These are phyloP conservation scores for Lactarius hengduanensis DNA, from an alignment of 768 basidiomycete genomes.

Conservation along the genomic window DNA sequence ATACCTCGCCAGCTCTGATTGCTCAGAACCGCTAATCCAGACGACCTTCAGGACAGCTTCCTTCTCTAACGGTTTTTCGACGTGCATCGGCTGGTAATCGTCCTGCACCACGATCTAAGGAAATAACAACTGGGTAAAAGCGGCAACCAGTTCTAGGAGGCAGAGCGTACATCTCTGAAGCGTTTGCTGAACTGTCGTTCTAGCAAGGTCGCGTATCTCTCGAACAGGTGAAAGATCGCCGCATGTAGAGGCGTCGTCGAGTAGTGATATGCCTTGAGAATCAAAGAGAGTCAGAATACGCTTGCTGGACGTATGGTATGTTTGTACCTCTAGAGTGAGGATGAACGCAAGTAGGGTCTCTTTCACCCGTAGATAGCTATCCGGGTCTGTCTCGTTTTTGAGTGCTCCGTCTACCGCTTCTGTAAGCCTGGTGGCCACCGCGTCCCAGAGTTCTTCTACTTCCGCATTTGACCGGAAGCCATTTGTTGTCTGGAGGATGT, in stretches of 20 bases:
- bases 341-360: constrained; percentile 82
- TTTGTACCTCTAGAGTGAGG: constrained; percentile 83
- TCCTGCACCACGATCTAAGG: constrained; percentile 78
- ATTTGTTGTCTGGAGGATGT: constrained; percentile 85
- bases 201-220: constrained; percentile 81
- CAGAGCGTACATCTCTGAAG: constrained; percentile 68
- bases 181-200: constrained; percentile 76
- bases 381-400: constrained; percentile 71
- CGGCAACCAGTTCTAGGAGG: background rate
- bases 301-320: background rate
- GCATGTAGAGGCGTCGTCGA: constrained; percentile 78
- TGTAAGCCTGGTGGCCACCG: constrained; percentile 70
- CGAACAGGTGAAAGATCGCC: constrained; percentile 85
- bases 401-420: constrained; percentile 73
- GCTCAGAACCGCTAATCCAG: constrained; percentile 75
- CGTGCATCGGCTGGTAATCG: constrained; percentile 87
- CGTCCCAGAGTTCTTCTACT: constrained; percentile 95
- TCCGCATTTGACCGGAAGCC: constrained; percentile 88
- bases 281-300: background rate
- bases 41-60: constrained; percentile 75
- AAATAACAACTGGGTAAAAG: background rate
- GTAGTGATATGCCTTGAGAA: constrained; percentile 72
- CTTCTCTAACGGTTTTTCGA: constrained; percentile 57
- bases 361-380: constrained; percentile 79
- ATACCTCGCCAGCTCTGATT: constrained; percentile 56